Evolutionary conservation across 768 basidiomycete genomes (phyloP).

Genomic region (Nidularia pulvinata): DNA sequence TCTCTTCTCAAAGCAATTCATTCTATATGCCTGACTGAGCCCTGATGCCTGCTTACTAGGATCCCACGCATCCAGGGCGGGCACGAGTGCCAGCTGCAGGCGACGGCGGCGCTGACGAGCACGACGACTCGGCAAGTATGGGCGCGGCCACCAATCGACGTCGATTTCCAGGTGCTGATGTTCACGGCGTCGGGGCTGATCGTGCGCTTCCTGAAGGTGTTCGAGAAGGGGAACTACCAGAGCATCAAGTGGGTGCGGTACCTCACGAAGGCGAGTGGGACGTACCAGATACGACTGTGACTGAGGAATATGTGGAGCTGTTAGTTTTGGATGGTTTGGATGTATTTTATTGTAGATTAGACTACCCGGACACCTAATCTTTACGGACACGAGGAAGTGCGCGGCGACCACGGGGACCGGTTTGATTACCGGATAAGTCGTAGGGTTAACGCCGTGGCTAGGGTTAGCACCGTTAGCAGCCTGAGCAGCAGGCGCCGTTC

Average conservation of each 20-base stretch:
- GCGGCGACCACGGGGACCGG: too few relatives aligned
- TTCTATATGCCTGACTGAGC: not conserved
- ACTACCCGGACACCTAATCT: too few relatives aligned
- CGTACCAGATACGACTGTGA: conserved; percentile 88
- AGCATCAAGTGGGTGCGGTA: conserved; percentile 97
- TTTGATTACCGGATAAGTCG: too few relatives aligned
- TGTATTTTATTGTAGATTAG: too few relatives aligned
- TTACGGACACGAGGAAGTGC: too few relatives aligned
- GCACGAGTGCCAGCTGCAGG: conserved; percentile 85
- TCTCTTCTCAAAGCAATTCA: conserved; percentile 8
- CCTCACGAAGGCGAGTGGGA: conserved; percentile 90
- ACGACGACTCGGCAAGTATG: conserved; percentile 95
- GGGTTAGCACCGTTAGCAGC: too few relatives aligned
- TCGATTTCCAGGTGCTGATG: conserved; percentile 99
- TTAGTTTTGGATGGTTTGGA: too few relatives aligned
- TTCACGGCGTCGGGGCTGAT: conserved; percentile 96
- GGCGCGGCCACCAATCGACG: conserved; percentile 97
- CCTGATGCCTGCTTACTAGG: conserved; percentile 35
- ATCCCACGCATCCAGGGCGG: conserved; percentile 92
- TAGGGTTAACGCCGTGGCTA: too few relatives aligned
- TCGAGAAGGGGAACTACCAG: conserved; percentile 94
- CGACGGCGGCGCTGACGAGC: conserved; percentile 78
- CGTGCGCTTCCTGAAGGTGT: conserved; percentile 97
- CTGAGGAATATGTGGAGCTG: too few relatives aligned
- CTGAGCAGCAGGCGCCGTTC: too few relatives aligned